Percentiles rank a stretch among this genome's conserved stretches.
Conservation (phyloP, 192 early-diverging fungal genomes). For the Backusella sp. region DNA sequence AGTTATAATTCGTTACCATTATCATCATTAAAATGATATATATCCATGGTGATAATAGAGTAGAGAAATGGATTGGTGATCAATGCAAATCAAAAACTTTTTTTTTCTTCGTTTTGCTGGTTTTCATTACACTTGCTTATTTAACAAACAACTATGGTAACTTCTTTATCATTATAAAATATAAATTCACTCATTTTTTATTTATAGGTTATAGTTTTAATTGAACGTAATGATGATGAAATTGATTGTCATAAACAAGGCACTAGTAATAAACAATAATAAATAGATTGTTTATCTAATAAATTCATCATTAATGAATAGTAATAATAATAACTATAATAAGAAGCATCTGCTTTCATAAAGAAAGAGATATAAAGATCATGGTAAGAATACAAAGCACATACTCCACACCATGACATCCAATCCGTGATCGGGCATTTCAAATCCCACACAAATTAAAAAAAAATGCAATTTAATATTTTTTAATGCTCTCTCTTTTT, state of each 20-base stretch:
- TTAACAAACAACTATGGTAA: no score
- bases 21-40: no score
- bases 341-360: neutral
- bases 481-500: neutral
- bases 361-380: neutral
- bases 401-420: neutral
- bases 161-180: no score
- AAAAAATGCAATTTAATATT: neutral
- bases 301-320: no score
- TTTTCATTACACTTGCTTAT: no score
- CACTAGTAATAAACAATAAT: neutral
- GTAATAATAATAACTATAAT: no score
- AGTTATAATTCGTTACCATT: no score
- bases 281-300: neutral
- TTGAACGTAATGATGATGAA: neutral
- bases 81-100: no score
- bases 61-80: no score
- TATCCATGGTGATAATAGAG: no score
- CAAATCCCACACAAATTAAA: neutral
- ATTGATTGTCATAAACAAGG: neutral
- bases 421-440: neutral
- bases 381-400: neutral
- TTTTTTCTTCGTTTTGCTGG: no score
- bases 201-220: neutral
- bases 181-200: no score